Evolutionary conservation across 169 alveolate genomes (phyloP).

Genomic region (Plasmodium vinckei): DNA sequence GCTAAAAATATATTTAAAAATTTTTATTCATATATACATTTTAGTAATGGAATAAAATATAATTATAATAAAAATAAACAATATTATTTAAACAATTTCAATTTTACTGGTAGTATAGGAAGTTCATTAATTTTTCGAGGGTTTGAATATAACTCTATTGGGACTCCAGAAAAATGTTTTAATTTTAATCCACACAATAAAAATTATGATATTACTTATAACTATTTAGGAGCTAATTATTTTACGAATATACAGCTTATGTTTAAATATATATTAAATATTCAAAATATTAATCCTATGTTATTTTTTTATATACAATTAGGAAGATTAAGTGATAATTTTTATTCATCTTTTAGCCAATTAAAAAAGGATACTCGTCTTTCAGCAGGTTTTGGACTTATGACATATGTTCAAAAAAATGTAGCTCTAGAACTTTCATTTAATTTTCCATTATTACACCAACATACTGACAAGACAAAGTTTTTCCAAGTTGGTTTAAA

Average conservation of each 20-base stretch:
- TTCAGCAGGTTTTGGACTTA: conserved; percentile 59
- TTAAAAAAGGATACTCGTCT: conserved; percentile 27
- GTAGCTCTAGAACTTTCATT: conserved; percentile 54
- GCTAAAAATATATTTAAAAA: conserved; percentile 19
- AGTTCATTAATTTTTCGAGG: conserved; percentile 63
- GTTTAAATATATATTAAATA: conserved; percentile 40
- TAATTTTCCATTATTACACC: conserved; percentile 30
- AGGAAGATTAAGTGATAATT: conserved; percentile 37
- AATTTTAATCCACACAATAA: conserved; percentile 29
- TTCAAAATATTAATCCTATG: conserved; percentile 56
- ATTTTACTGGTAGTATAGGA: conserved; percentile 74
- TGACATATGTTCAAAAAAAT: conserved; percentile 71
- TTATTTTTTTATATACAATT: conserved; percentile 46
- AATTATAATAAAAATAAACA: conserved; percentile 11
- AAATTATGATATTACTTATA: conserved; percentile 22
- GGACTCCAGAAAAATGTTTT: conserved; percentile 26
- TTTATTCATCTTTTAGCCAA: conserved; percentile 23
- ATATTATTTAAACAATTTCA: conserved; percentile 16
- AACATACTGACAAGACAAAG: conserved; percentile 29
- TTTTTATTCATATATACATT: conserved; percentile 21
- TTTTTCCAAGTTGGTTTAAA: conserved; percentile 71
- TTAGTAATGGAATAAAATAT: conserved; percentile 68
- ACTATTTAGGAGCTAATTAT: conserved; percentile 60
- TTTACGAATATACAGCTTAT: conserved; percentile 57
- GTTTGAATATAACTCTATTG: conserved; percentile 48